phyloP scores from a whole-genome alignment of 805 yeast genomes.

The Wickerhamiella lipophila region DNA sequence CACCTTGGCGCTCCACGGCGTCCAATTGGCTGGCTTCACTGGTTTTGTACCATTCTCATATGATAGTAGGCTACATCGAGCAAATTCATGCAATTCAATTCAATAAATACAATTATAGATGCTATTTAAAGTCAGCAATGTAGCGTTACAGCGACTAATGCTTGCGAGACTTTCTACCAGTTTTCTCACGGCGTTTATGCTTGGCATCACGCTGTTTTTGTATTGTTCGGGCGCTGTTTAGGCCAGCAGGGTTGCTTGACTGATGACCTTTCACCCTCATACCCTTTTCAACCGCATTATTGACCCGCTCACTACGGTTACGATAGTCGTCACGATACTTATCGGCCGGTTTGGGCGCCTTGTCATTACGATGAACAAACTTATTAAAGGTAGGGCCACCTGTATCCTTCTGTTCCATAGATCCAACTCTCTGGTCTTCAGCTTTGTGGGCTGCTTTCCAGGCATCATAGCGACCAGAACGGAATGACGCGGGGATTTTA shows the following conservation, averaged over 20 bases:
- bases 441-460: slow-evolving; percentile 71
- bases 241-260: slow-evolving; percentile 35
- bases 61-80: no score
- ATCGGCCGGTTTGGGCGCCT: slow-evolving; percentile 87
- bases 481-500: slow-evolving; percentile 77
- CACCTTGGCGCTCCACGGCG: no score
- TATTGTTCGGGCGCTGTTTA: slow-evolving; percentile 59
- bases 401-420: slow-evolving; percentile 17
- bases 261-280: slow-evolving; percentile 43
- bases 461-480: slow-evolving; percentile 81
- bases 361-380: slow-evolving; percentile 58
- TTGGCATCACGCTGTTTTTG: slow-evolving; percentile 58
- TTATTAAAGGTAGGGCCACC: slow-evolving; percentile 25
- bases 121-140: not conserved
- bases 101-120: not conserved
- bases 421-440: slow-evolving; percentile 31
- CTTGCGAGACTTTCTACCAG: slow-evolving; percentile 9
- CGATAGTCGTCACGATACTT: slow-evolving; percentile 76
- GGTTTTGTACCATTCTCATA: no score
- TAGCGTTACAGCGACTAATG: no score
- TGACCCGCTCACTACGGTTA: slow-evolving; percentile 68
- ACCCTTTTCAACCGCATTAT: slow-evolving; percentile 68
- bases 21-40: no score
- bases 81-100: not conserved
- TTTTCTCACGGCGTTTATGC: slow-evolving; percentile 65